These are phyloP conservation scores for Phytophthora rubi DNA, from an alignment of 352 stramenopile genomes.

Conservation along the genomic window DNA sequence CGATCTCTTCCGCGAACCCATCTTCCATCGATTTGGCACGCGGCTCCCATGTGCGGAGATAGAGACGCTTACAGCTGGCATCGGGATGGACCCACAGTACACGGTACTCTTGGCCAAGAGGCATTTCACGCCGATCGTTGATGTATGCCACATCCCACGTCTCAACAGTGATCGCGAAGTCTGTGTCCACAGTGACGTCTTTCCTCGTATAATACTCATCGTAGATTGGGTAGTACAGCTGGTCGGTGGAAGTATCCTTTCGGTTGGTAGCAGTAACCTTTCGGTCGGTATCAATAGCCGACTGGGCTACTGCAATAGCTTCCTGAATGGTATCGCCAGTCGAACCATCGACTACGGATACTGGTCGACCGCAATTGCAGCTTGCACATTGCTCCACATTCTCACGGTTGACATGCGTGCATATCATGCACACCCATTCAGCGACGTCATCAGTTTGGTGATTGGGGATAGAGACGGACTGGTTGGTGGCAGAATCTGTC, in stretches of 20 bases:
- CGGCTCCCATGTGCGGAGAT: background rate
- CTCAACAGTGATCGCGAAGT: slow-evolving; percentile 4
- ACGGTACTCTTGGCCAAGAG: background rate
- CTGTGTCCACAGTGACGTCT: background rate
- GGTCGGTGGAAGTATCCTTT: background rate
- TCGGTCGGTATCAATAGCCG: background rate
- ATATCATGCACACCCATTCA: background rate
- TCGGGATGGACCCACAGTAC: slow-evolving; percentile 5
- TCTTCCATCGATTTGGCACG: background rate
- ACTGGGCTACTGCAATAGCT: background rate
- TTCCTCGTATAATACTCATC: background rate
- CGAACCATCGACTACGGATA: background rate
- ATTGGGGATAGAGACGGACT: background rate
- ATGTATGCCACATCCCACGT: slow-evolving; percentile 4
- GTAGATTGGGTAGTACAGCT: slow-evolving; percentile 4
- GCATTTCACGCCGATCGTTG: background rate
- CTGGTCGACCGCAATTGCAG: background rate
- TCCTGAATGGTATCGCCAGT: background rate
- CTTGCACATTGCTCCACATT: background rate
- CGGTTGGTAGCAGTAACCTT: background rate
- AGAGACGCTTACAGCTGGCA: background rate
- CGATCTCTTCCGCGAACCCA: background rate
- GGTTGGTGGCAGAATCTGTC: background rate
- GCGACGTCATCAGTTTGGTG: background rate
- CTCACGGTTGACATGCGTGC: background rate